Conservation (phyloP, 106 monocot genomes). For the Agapanthus africanus region DNA sequence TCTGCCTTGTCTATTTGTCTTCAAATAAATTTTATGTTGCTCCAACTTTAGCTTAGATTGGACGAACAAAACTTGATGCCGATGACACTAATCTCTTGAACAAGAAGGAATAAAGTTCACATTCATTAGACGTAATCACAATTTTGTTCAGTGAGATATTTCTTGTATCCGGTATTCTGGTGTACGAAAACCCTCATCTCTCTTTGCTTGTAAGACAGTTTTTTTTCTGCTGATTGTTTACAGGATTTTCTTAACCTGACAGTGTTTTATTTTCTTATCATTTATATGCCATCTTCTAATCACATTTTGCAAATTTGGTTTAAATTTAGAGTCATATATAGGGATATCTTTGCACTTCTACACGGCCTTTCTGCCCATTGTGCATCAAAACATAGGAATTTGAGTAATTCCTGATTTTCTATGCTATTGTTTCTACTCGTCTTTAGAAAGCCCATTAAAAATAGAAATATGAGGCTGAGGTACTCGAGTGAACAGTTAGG, state of each 20-base stretch:
- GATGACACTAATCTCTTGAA: not conserved
- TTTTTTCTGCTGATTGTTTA: not conserved
- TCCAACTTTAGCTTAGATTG: not conserved
- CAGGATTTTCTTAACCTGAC: slow-evolving; percentile 19
- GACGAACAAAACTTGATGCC: not conserved
- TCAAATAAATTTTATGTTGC: not conserved
- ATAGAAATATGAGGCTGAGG: not conserved
- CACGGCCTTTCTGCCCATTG: no score
- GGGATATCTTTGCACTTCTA: no score
- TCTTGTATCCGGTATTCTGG: no score
- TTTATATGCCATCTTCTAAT: no score
- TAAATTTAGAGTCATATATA: no score
- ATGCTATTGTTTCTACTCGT: no score
- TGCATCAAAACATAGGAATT: no score
- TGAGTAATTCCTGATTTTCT: not conserved
- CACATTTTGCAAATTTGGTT: no score
- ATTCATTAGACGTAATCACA: not conserved
- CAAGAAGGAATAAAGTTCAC: not conserved
- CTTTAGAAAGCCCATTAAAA: not conserved
- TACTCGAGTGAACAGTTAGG: not conserved
- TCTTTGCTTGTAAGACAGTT: slow-evolving; percentile 1
- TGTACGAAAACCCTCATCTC: no score
- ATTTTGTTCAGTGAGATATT: not conserved
- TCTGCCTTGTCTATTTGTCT: not conserved
- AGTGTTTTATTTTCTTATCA: not conserved